Evolutionary conservation across 163 green algal species (phyloP).

Genomic region (Scenedesmus sp.): DNA sequence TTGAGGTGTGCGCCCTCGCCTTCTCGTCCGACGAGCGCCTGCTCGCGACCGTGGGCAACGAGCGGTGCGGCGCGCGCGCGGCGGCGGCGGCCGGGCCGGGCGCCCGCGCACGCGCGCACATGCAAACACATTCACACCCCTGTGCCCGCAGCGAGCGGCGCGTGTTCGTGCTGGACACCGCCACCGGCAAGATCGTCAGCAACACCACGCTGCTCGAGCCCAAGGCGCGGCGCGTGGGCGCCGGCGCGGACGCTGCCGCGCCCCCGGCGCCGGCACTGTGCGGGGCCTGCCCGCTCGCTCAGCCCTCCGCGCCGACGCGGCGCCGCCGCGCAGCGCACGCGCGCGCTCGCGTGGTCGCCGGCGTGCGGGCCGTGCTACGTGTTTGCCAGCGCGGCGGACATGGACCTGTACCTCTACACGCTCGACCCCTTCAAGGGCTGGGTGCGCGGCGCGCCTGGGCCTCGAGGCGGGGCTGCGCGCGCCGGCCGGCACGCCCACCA

Average conservation of each 20-base stretch:
- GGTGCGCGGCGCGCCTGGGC: no score
- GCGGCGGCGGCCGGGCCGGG: no score
- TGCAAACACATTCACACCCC: background rate
- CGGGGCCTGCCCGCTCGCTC: background rate
- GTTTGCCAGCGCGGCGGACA: slow-evolving; percentile 50
- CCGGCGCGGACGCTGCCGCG: no score
- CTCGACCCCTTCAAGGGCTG: slow-evolving; percentile 46
- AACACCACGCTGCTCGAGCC: slow-evolving; percentile 36
- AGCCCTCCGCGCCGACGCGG: background rate
- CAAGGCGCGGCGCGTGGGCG: no score
- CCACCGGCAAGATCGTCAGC: slow-evolving; percentile 60
- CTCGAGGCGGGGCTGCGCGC: no score
- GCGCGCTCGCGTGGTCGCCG: slow-evolving; percentile 37
- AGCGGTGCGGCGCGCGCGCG: slow-evolving; percentile 24
- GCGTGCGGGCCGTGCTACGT: slow-evolving; percentile 46
- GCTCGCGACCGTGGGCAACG: slow-evolving; percentile 52
- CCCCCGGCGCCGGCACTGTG: background rate
- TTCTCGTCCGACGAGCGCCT: slow-evolving; percentile 59
- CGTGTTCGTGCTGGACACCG: slow-evolving; percentile 59
- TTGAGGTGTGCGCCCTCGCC: slow-evolving; percentile 50
- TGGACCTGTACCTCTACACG: slow-evolving; percentile 28
- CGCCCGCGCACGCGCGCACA: background rate
- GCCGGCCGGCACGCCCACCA: background rate
- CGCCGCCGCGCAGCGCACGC: slow-evolving; percentile 13
- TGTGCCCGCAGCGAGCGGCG: slow-evolving; percentile 49